A percentile compares a stretch with the other conserved stretches of the same genome.
Evolutionary conservation across 2,329 filamentous ascomycete genomes (phyloP).

Genomic region (Plectosphaerella cucumerina): DNA sequence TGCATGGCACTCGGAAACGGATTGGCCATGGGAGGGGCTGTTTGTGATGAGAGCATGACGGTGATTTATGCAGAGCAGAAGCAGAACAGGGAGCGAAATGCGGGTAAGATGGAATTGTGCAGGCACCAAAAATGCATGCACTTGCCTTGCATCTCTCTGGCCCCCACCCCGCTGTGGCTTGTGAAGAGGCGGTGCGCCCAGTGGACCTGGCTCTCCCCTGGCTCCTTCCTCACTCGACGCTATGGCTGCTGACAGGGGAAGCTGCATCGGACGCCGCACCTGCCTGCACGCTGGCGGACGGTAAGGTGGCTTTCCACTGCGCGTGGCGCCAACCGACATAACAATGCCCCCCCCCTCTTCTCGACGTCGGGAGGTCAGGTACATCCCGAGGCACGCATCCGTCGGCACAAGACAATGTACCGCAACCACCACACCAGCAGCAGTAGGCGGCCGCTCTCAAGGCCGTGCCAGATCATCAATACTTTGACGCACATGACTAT

Average conservation of each 20-base stretch:
- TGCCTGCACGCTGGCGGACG: no score
- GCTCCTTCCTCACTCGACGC: no score
- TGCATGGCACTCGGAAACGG: background rate
- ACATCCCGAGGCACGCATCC: no score
- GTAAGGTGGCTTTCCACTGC: no score
- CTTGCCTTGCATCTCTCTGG: background rate
- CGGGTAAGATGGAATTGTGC: background rate
- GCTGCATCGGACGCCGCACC: no score
- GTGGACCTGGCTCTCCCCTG: no score
- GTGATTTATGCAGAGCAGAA: background rate
- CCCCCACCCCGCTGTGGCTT: background rate
- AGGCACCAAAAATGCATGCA: background rate
- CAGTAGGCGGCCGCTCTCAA: background rate
- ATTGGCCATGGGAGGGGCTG: background rate
- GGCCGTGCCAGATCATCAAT: no score
- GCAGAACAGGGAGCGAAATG: background rate
- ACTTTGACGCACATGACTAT: no score
- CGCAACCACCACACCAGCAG: conserved; percentile 1
- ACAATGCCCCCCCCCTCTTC: background rate
- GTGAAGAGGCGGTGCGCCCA: no score
- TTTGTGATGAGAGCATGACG: background rate
- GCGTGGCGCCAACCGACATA: background rate
- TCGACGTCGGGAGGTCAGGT: background rate
- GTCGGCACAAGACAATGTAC: background rate
- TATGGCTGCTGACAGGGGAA: no score